Evolutionary conservation across 306 rosid species (phyloP).

Genomic region (Alnus glutinosa): DNA sequence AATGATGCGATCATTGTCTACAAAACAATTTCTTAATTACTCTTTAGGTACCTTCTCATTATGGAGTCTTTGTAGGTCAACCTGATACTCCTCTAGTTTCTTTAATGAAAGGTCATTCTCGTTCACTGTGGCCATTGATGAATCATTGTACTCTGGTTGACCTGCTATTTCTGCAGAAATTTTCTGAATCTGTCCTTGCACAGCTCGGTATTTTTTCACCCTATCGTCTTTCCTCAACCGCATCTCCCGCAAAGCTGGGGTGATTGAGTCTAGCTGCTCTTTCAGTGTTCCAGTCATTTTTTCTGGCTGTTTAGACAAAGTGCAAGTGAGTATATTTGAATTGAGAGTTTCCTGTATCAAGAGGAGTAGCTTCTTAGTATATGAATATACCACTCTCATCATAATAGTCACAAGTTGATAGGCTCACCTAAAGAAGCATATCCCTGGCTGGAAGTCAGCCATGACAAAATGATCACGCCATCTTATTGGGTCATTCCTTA

Average conservation of each 20-base stretch:
- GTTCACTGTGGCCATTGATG: constrained; percentile 49
- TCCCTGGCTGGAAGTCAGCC: neutral
- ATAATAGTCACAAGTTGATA: neutral
- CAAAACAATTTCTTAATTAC: constrained; percentile 20
- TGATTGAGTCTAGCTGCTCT: constrained; percentile 92
- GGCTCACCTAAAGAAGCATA: neutral
- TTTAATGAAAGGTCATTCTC: constrained; percentile 87
- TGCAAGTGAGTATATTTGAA: constrained; percentile 6
- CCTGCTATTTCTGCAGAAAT: constrained; percentile 87
- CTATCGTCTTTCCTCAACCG: constrained; percentile 83
- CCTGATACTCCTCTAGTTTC: constrained; percentile 84
- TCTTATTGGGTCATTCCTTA: neutral
- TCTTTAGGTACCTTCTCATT: constrained; percentile 70
- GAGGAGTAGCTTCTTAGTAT: neutral
- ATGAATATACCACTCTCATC: neutral
- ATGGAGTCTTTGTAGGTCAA: constrained; percentile 69
- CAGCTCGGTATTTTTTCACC: constrained; percentile 68
- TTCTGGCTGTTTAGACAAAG: constrained; percentile 71
- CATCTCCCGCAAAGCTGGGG: constrained; percentile 87
- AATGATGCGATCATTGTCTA: neutral
- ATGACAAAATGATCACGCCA: neutral
- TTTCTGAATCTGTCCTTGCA: constrained; percentile 76
- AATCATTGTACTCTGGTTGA: constrained; percentile 43
- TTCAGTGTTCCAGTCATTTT: constrained; percentile 83
- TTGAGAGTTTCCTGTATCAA: neutral